Base-by-base conservation (phyloP, 73 alveolate species). In the Paramecium biaurelia region DNA sequence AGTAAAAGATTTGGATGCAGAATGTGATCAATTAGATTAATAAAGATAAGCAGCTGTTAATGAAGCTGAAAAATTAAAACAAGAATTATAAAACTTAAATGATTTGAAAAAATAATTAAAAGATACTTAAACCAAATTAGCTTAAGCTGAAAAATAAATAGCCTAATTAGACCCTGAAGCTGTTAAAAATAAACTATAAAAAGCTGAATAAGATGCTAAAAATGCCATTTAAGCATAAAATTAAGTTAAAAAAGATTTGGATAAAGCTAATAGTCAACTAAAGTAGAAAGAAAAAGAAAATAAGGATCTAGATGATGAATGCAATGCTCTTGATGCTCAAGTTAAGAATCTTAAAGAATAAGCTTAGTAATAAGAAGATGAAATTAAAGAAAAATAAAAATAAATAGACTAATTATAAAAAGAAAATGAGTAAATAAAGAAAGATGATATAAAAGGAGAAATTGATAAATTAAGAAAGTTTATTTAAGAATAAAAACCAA, bases 11-110 rank as follows among this genome's bases (percentile, higher is more conserved):
- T 47, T 79, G 15, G 90, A 79, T 79, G 56, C 18, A 8, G 90
- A 79, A 24, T 79, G 90, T 43, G 90, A 79, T 43, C 4, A 79
- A 41, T 20, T 79, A 43, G 90, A 79, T 79, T 24, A 38, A 43
- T 8, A 38, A 10, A 41, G 45, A 26, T 15, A 43, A 79, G 32
- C 45, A 47, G 63, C 56, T 43, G 70, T 43, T 5, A 23, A 38
- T 21, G 90, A 79, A 8, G 56, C 42, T 47, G 86, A 72, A 72
- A 38, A 72, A 72, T 0, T 38, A 21, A 72, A 72, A 72, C 4
- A 72, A 37, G 86, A 72, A n/a, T 10, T 63, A 11, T 7, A 63
- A 63, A 32, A 26, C 6, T 63, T 63, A n/a, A 63, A 63, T 63
- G 84, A 63, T 26, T 30, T 32, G 26, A 72, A 72, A 38, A 38